Percentiles rank a stretch among this genome's conserved stretches.
These are phyloP conservation scores for Candida maris DNA, from an alignment of 805 yeast genomes.

Conservation along the genomic window DNA sequence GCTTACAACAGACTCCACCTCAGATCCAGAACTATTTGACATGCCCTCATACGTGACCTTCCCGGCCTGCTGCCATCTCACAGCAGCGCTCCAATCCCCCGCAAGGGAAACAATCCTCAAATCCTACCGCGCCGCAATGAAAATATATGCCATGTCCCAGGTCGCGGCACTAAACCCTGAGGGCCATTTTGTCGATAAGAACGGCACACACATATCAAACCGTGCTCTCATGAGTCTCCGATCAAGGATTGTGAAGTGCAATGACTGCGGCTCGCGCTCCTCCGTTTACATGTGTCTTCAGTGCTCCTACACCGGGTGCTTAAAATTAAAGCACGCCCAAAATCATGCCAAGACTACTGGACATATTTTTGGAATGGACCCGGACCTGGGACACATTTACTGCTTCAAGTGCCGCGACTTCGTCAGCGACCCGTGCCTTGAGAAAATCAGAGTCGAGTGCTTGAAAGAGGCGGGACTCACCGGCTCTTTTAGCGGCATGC, in stretches of 20 bases:
- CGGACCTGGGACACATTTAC: constrained; percentile 61
- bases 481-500: constrained; percentile 29
- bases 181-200: constrained; percentile 28
- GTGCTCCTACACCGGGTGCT: constrained; percentile 75
- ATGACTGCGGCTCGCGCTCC: constrained; percentile 43
- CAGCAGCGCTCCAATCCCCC: constrained; percentile 43
- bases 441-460: constrained; percentile 41
- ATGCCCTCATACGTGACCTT: constrained; percentile 30
- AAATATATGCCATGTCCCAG: constrained; percentile 35
- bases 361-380: constrained; percentile 62
- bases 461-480: constrained; percentile 20
- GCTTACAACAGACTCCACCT: constrained; percentile 1
- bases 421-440: constrained; percentile 58
- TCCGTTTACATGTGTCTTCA: constrained; percentile 63
- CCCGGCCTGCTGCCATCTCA: constrained; percentile 48
- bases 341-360: constrained; percentile 44
- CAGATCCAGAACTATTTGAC: no score
- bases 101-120: constrained; percentile 47
- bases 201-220: constrained; percentile 38
- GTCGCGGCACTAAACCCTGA: constrained; percentile 10
- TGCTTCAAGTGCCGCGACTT: constrained; percentile 80
- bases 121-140: constrained; percentile 51
- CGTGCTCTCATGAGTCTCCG: constrained; percentile 39
- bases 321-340: constrained; percentile 44
- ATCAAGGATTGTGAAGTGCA: constrained; percentile 45